Evolutionary conservation across 257 asterid species (phyloP).

Genomic region (Scutellaria barbata): DNA sequence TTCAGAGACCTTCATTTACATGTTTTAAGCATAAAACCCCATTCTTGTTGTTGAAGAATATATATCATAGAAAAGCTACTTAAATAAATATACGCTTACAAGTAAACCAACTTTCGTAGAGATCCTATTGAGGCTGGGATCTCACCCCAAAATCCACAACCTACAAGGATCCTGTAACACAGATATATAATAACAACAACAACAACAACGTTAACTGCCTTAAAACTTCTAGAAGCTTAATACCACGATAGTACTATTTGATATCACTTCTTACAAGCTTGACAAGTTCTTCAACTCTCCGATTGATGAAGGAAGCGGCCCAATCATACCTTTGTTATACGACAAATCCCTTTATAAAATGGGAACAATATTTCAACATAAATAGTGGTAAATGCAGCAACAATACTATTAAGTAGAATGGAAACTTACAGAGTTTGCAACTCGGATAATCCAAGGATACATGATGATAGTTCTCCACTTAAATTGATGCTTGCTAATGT

Average conservation of each 20-base stretch:
- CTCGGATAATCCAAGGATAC: slow-evolving; percentile 59
- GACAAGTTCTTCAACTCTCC: slow-evolving; percentile 65
- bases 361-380: slow-evolving; percentile 29
- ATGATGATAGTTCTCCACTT: slow-evolving; percentile 71
- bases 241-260: background rate
- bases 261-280: slow-evolving; percentile 77
- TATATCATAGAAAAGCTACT: background rate
- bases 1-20: slow-evolving; percentile 62
- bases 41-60: background rate
- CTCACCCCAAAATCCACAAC: slow-evolving; percentile 78
- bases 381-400: too few relatives aligned
- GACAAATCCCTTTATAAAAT: slow-evolving; percentile 78
- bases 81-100: slow-evolving; percentile 63
- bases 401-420: too few relatives aligned
- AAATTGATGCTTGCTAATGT: slow-evolving; percentile 60
- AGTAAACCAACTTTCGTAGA: slow-evolving; percentile 53
- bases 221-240: background rate
- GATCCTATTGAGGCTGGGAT: slow-evolving; percentile 80
- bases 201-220: slow-evolving; percentile 20
- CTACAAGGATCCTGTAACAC: slow-evolving; percentile 67
- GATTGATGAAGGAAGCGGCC: slow-evolving; percentile 66
- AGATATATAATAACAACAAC: too few relatives aligned
- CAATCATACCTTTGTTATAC: slow-evolving; percentile 65
- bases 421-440: slow-evolving; percentile 74
- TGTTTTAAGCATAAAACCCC: too few relatives aligned